A percentile compares a stretch with the other conserved stretches of the same genome.
Conservation (phyloP, 805 yeast genomes). For the Candida pseudofarinosa region DNA sequence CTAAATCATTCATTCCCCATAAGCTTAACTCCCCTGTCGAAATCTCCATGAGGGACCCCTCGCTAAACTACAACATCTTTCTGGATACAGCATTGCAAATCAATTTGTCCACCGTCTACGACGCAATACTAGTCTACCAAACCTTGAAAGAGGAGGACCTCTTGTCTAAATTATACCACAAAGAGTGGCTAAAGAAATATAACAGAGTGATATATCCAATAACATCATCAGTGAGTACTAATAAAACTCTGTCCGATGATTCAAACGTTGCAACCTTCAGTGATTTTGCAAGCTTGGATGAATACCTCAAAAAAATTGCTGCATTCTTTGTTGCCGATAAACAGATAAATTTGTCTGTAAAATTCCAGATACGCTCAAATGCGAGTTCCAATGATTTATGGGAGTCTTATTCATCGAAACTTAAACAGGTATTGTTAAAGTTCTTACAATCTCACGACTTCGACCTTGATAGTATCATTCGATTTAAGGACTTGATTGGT, state of each 20-base stretch:
- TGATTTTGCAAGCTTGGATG: conserved; percentile 39
- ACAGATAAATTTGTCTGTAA: conserved; percentile 58
- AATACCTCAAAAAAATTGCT: conserved; percentile 55
- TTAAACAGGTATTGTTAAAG: conserved; percentile 54
- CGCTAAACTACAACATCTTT: conserved; percentile 46
- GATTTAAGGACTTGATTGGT: conserved; percentile 63
- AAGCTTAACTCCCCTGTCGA: conserved; percentile 87
- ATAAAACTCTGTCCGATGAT: conserved; percentile 10
- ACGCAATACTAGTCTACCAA: conserved; percentile 76
- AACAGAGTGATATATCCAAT: conserved; percentile 68
- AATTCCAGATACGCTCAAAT: conserved; percentile 57
- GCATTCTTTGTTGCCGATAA: conserved; percentile 81
- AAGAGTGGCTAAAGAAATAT: conserved; percentile 68
- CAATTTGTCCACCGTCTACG: conserved; percentile 71
- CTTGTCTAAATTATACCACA: conserved; percentile 59
- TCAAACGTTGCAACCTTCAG: conserved; percentile 21
- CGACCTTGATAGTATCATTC: conserved; percentile 42
- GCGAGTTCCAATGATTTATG: conserved; percentile 68
- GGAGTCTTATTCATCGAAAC: conserved; percentile 59
- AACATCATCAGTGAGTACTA: conserved; percentile 32
- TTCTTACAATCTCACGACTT: conserved; percentile 40
- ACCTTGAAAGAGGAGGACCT: conserved; percentile 63
- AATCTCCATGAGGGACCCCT: conserved; percentile 61
- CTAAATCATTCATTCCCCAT: conserved; percentile 41
- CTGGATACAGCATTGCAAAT: conserved; percentile 37